These are phyloP conservation scores for Tetrahymena elliotti DNA, from an alignment of 73 alveolate species.

Conservation along the genomic window DNA sequence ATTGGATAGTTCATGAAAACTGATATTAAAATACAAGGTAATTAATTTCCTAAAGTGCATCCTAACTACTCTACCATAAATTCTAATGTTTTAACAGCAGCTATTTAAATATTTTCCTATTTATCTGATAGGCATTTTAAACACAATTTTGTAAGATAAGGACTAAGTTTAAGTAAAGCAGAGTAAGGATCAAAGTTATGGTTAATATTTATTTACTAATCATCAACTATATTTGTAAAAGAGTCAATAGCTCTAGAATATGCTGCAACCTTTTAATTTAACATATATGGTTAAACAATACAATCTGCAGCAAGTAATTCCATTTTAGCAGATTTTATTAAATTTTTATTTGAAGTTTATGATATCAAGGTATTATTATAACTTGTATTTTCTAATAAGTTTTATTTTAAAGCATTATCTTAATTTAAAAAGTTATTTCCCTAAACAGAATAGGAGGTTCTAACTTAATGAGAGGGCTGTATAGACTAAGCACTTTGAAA, in stretches of 20 bases:
- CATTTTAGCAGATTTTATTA: neutral
- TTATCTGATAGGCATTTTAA: neutral
- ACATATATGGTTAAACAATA: neutral
- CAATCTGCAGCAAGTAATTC: neutral
- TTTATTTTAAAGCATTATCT: neutral
- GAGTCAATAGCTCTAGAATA: neutral
- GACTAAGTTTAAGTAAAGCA: neutral
- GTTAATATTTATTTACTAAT: neutral
- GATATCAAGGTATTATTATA: neutral
- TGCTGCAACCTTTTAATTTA: neutral
- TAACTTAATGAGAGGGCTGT: neutral
- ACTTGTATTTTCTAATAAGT: neutral
- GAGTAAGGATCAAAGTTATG: neutral
- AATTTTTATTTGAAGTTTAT: neutral
- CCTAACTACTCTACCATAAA: neutral
- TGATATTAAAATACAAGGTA: neutral
- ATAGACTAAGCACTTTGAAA: neutral
- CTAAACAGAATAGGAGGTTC: neutral
- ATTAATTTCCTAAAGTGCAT: neutral
- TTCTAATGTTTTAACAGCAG: neutral
- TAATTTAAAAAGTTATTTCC: neutral
- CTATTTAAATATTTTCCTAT: neutral
- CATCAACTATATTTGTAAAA: neutral
- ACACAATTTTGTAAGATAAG: neutral
- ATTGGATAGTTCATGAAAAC: neutral